phyloP scores from a whole-genome alignment of 441 rosid genomes.

The Erodium texanum region DNA sequence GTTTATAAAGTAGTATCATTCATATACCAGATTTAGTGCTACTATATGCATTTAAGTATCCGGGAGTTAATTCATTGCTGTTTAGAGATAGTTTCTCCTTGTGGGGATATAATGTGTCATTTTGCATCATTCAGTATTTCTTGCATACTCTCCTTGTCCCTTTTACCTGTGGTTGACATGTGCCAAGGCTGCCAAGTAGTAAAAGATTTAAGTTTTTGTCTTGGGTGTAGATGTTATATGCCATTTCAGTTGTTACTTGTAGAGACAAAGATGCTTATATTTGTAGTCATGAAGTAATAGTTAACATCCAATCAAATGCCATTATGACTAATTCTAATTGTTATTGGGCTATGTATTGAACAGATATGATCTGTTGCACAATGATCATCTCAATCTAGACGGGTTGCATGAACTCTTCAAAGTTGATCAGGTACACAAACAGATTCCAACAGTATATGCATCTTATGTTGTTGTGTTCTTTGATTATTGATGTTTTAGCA shows the following conservation, averaged over 20 bases:
- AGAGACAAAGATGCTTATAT: neutral
- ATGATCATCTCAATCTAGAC: slow-evolving; percentile 91
- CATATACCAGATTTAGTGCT: neutral
- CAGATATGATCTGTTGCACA: slow-evolving; percentile 97
- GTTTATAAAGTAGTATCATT: slow-evolving; percentile 2
- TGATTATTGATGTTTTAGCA: neutral
- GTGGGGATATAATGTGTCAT: neutral
- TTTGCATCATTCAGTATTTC: neutral
- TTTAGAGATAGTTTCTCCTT: neutral
- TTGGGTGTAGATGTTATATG: neutral
- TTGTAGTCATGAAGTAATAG: neutral
- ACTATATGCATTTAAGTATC: neutral
- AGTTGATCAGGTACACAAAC: slow-evolving; percentile 81
- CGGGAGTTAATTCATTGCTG: neutral
- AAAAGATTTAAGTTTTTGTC: neutral
- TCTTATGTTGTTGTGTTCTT: neutral
- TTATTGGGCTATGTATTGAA: slow-evolving; percentile 3
- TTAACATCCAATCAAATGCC: neutral
- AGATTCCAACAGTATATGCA: neutral
- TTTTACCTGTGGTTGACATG: neutral
- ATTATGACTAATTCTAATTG: neutral
- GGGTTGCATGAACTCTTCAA: slow-evolving; percentile 92
- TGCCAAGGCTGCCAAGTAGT: neutral
- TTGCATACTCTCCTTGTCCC: neutral
- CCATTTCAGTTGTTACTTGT: neutral